A percentile compares a stretch with the other conserved stretches of the same genome.
These are phyloP conservation scores for Salix brachista DNA, from an alignment of 345 rosid genomes.

Conservation along the genomic window DNA sequence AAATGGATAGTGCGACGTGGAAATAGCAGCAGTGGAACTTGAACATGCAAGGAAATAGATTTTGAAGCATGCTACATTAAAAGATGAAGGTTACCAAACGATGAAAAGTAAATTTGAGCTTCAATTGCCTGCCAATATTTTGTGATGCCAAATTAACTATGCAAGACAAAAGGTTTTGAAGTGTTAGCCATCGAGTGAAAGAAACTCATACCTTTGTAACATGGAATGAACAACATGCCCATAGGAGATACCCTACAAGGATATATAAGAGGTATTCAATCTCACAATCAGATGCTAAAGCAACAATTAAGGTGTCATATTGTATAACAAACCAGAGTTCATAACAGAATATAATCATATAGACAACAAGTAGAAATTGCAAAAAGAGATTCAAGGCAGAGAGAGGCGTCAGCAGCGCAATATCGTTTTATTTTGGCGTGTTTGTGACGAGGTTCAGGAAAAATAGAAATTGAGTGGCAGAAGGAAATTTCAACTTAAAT, in stretches of 20 bases:
- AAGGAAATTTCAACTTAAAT: neutral
- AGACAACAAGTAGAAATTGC: neutral
- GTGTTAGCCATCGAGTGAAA: neutral
- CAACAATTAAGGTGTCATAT: too few relatives aligned
- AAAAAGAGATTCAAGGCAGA: neutral
- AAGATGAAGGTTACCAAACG: neutral
- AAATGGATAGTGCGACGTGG: neutral
- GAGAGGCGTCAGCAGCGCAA: too few relatives aligned
- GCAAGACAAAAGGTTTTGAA: neutral
- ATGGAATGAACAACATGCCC: conserved; percentile 98
- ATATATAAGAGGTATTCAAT: neutral
- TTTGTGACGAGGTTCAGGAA: neutral
- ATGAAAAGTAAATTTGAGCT: neutral
- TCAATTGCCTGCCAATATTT: neutral
- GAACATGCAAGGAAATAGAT: neutral
- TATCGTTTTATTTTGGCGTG: neutral
- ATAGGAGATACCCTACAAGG: conserved; percentile 76
- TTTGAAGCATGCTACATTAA: neutral
- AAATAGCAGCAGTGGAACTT: neutral
- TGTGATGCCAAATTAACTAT: neutral
- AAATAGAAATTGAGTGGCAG: neutral
- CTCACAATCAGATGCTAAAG: neutral
- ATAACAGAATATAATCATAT: neutral
- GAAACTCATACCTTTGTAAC: conserved; percentile 70
- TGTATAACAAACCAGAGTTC: neutral